Percentiles rank a stretch among this genome's conserved stretches.
Conservation (phyloP, 208 protist species). For the Leishmania gerbilli region DNA sequence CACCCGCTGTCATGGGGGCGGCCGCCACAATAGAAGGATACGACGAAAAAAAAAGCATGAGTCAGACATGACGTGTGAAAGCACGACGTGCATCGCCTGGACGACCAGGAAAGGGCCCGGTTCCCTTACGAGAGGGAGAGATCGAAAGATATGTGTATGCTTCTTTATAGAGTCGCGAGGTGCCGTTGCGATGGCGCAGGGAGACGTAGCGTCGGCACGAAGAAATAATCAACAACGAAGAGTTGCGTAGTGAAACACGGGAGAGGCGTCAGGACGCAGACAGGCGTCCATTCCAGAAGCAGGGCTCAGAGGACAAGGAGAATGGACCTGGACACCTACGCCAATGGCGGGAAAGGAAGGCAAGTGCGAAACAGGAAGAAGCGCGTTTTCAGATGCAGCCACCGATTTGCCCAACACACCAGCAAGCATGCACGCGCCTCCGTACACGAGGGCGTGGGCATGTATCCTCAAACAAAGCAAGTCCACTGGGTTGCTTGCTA, state of each 20-base stretch:
- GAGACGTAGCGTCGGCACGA: background rate
- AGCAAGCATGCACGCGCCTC: background rate
- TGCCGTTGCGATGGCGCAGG: background rate
- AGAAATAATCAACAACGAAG: background rate
- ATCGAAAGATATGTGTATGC: background rate
- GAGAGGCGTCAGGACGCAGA: background rate
- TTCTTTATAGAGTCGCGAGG: background rate
- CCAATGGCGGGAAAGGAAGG: background rate
- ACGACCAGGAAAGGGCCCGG: background rate
- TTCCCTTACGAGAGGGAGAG: background rate
- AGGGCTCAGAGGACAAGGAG: background rate
- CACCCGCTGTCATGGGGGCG: background rate
- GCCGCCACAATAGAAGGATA: background rate
- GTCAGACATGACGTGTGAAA: background rate
- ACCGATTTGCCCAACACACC: background rate
- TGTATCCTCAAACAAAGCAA: background rate
- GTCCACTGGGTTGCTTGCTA: background rate
- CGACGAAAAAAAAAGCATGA: background rate
- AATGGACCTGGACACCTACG: background rate
- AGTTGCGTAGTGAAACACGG: background rate
- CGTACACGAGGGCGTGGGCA: background rate
- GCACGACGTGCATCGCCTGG: background rate
- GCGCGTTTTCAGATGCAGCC: background rate
- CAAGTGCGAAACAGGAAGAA: background rate
- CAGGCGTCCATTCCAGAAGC: background rate